phyloP scores from a whole-genome alignment of 345 rosid genomes.

The Populus davidiana region DNA sequence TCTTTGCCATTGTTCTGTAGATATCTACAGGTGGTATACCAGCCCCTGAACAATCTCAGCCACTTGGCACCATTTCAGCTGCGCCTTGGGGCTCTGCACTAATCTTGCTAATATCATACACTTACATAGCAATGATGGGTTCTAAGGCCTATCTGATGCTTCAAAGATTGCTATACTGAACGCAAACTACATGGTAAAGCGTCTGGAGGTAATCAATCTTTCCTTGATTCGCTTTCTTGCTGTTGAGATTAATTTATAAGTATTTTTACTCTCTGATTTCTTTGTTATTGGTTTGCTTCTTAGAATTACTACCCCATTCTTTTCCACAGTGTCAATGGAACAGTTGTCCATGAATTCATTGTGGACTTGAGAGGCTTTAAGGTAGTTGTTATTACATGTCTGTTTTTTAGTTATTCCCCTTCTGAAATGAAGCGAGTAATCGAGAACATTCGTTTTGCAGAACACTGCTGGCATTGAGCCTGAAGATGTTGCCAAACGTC shows the following conservation, averaged over 20 bases:
- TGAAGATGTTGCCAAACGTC: conserved; percentile 98
- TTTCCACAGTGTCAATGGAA: conserved; percentile 95
- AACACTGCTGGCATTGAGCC: conserved; percentile 87
- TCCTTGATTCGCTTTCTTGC: conserved; percentile 10
- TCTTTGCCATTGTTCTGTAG: conserved; percentile 31
- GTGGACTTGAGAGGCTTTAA: conserved; percentile 86
- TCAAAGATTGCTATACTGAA: conserved; percentile 91
- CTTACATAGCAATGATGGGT: conserved; percentile 99
- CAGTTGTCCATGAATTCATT: conserved; percentile 93
- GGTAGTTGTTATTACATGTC: conserved; percentile 38
- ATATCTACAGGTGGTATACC: conserved; percentile 85
- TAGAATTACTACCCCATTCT: conserved; percentile 84
- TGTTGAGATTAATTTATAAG: background rate
- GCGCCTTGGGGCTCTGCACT: conserved; percentile 99
- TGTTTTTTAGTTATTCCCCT: background rate
- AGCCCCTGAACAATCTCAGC: conserved; percentile 58
- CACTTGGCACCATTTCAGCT: conserved; percentile 88
- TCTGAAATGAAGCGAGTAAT: conserved; percentile 13
- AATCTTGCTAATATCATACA: conserved; percentile 88
- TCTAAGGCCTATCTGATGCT: conserved; percentile 89
- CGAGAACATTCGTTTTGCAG: conserved; percentile 35
- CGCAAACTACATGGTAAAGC: conserved; percentile 99
- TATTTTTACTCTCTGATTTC: background rate
- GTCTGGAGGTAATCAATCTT: conserved; percentile 67
- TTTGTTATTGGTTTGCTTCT: conserved; percentile 9